These are phyloP conservation scores for Neonectria coccinea DNA, from an alignment of 2,329 filamentous ascomycete genomes.

Conservation along the genomic window DNA sequence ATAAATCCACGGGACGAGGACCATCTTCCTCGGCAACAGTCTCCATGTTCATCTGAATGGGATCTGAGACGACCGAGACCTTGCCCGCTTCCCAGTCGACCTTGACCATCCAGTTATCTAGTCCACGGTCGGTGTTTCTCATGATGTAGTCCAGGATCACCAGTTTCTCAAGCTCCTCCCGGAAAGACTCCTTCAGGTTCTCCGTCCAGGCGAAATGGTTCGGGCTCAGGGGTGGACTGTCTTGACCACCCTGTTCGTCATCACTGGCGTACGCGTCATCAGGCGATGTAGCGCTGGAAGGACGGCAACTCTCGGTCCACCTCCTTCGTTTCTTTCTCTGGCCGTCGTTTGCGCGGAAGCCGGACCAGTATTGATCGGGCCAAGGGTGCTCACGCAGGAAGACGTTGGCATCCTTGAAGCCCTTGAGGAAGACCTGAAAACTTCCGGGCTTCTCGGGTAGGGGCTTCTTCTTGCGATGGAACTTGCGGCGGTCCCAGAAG, in stretches of 20 bases:
- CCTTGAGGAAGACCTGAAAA: slow-evolving; percentile 97
- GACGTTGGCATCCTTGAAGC: slow-evolving; percentile 95
- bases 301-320: slow-evolving; percentile 88
- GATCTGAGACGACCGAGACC: slow-evolving; percentile 88
- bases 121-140: slow-evolving; percentile 95
- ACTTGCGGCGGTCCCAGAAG: slow-evolving; percentile 93
- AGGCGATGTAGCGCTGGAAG: slow-evolving; percentile 60
- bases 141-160: slow-evolving; percentile 99
- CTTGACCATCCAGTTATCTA: slow-evolving; percentile 99
- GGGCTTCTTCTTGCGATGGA: slow-evolving; percentile 86
- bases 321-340: slow-evolving; percentile 69
- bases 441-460: slow-evolving; percentile 92
- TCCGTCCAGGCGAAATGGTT: slow-evolving; percentile 88
- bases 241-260: slow-evolving; percentile 61
- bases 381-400: slow-evolving; percentile 96
- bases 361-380: slow-evolving; percentile 86
- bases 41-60: slow-evolving; percentile 75
- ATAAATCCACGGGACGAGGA: slow-evolving; percentile 71
- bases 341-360: slow-evolving; percentile 75
- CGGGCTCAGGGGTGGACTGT: slow-evolving; percentile 64
- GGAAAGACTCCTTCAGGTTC: slow-evolving; percentile 86
- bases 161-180: slow-evolving; percentile 95
- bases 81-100: slow-evolving; percentile 87
- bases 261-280: slow-evolving; percentile 75
- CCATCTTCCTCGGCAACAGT: slow-evolving; percentile 56